Conservation (phyloP, 1,139 yeast genomes). For the Magnusiomyces ingens region DNA sequence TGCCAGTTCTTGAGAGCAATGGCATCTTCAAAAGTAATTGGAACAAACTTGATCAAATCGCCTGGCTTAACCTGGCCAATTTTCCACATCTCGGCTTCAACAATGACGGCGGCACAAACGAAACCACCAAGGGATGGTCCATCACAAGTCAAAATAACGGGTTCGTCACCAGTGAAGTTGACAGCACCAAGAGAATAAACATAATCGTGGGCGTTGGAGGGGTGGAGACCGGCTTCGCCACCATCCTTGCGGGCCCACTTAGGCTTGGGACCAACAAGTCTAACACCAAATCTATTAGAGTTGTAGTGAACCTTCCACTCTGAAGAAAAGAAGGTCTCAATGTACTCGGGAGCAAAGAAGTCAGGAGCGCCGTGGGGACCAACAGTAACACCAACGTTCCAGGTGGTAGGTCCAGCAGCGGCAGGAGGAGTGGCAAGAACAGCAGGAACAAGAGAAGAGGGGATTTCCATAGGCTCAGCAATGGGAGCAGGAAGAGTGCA, state of each 20-base stretch:
- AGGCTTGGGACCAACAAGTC: slow-evolving; percentile 93
- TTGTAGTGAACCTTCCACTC: slow-evolving; percentile 96
- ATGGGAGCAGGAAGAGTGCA: slow-evolving; percentile 68
- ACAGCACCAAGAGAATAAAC: slow-evolving; percentile 95
- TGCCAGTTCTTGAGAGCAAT: slow-evolving; percentile 53
- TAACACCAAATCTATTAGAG: slow-evolving; percentile 92
- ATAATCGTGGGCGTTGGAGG: slow-evolving; percentile 95
- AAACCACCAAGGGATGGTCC: slow-evolving; percentile 98
- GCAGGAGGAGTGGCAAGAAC: slow-evolving; percentile 25
- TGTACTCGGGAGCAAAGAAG: slow-evolving; percentile 72
- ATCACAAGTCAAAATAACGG: slow-evolving; percentile 92
- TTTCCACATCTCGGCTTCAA: slow-evolving; percentile 97
- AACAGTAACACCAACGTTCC: slow-evolving; percentile 89
- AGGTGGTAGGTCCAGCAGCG: slow-evolving; percentile 42
- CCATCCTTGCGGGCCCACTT: slow-evolving; percentile 96
- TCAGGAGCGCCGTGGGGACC: slow-evolving; percentile 99
- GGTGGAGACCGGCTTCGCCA: slow-evolving; percentile 97
- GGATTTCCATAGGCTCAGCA: slow-evolving; percentile 52
- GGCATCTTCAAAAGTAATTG: slow-evolving; percentile 65
- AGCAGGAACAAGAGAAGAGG: slow-evolving; percentile 53
- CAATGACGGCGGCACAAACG: slow-evolving; percentile 92
- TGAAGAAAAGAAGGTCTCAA: slow-evolving; percentile 63
- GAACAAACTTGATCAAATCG: slow-evolving; percentile 71
- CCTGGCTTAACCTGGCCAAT: slow-evolving; percentile 97
- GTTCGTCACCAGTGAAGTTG: slow-evolving; percentile 97